phyloP scores from a whole-genome alignment of 257 asterid genomes.

The Paraleonurus japonicus region DNA sequence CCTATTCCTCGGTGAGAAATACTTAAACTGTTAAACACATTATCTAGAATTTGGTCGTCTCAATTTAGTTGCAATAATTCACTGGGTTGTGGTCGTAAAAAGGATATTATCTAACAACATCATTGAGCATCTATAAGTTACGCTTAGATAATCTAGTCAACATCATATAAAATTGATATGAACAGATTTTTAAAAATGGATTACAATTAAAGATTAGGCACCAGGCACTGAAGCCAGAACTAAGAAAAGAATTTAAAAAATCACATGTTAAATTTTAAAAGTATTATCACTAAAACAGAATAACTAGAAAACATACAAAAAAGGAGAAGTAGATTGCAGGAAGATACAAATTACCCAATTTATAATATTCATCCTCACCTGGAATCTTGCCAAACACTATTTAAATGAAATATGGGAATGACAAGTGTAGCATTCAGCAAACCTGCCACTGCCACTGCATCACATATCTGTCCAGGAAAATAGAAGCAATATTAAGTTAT shows the following conservation, averaged over 20 bases:
- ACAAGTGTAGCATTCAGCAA: constrained; percentile 97
- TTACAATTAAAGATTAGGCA: not conserved
- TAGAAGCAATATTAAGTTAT: constrained; percentile 13
- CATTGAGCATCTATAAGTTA: not conserved
- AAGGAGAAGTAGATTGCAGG: constrained; percentile 1
- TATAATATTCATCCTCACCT: constrained; percentile 50
- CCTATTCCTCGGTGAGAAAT: not conserved
- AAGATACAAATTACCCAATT: constrained; percentile 3
- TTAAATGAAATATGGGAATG: constrained; percentile 94
- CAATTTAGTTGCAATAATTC: not conserved
- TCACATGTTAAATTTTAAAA: not conserved
- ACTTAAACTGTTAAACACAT: not conserved
- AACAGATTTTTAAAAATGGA: not conserved
- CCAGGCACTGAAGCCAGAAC: not conserved
- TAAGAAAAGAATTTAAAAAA: not conserved
- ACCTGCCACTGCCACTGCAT: constrained; percentile 98
- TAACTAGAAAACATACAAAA: not conserved
- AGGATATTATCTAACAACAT: not conserved
- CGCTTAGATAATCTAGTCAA: not conserved
- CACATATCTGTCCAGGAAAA: constrained; percentile 73
- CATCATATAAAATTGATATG: not conserved
- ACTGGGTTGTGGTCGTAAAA: not conserved
- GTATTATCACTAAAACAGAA: not conserved
- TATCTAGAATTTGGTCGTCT: not conserved
- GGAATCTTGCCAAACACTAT: constrained; percentile 97